Conservation (phyloP, 345 rosid genomes). For the Bretschneidera sinensis region DNA sequence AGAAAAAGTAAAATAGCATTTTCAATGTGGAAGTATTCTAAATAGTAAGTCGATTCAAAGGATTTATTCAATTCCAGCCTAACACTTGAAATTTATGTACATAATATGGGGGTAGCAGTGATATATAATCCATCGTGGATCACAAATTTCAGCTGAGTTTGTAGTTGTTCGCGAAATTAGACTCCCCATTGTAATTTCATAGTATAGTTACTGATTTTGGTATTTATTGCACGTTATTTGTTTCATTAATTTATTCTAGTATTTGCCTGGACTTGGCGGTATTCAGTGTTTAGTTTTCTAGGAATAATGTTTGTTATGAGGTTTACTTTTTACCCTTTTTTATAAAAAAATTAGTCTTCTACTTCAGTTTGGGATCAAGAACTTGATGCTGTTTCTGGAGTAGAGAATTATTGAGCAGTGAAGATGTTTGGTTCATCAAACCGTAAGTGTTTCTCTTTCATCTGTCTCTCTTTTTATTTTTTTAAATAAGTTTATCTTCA, state of each 20-base stretch:
- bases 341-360: not conserved
- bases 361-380: constrained; percentile 19
- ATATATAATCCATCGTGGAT: not conserved
- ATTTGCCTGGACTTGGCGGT: not conserved
- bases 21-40: not conserved
- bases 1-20: not conserved
- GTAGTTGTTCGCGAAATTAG: not conserved
- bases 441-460: constrained; percentile 37
- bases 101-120: no score
- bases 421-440: constrained; percentile 56
- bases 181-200: not conserved
- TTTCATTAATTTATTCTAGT: not conserved
- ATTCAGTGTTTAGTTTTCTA: not conserved
- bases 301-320: not conserved
- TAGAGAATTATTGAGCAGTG: constrained; percentile 1
- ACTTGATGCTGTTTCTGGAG: constrained; percentile 6
- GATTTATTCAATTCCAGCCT: no score
- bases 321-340: not conserved
- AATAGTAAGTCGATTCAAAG: no score
- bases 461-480: constrained; percentile 7
- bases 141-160: not conserved
- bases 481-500: not conserved
- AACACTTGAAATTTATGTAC: no score
- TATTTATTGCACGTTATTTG: not conserved
- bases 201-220: no score